These are phyloP conservation scores for Vaucheria bursata DNA, from an alignment of 352 stramenopile species.

Conservation along the genomic window DNA sequence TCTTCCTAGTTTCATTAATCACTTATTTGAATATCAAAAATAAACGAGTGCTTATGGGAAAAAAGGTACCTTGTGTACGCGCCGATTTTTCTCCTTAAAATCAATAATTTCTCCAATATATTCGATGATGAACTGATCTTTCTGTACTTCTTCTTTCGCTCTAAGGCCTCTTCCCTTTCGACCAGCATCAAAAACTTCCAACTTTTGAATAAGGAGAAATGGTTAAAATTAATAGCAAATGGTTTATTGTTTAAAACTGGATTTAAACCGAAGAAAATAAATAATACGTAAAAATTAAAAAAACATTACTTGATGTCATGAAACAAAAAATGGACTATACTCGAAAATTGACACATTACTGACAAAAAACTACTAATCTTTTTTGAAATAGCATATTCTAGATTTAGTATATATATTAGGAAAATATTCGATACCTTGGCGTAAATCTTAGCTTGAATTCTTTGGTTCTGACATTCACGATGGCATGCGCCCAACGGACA, in stretches of 20 bases:
- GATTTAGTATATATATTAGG: background rate
- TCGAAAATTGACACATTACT: background rate
- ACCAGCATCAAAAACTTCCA: slow-evolving; percentile 42
- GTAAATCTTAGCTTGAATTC: slow-evolving; percentile 17
- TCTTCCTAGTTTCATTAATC: no score
- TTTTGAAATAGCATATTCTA: background rate
- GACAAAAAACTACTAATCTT: background rate
- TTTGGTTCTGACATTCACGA: slow-evolving; percentile 30
- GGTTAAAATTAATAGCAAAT: background rate
- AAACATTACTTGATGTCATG: background rate
- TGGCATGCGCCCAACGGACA: slow-evolving; percentile 15
- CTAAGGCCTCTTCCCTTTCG: slow-evolving; percentile 68
- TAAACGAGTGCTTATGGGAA: no score
- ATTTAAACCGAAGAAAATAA: background rate
- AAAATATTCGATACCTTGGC: background rate
- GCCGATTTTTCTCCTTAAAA: slow-evolving; percentile 28
- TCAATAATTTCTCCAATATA: slow-evolving; percentile 82
- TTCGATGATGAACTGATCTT: slow-evolving; percentile 64
- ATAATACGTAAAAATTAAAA: background rate
- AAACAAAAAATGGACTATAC: background rate
- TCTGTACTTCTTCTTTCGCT: slow-evolving; percentile 56
- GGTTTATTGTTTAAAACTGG: background rate
- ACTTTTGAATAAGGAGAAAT: slow-evolving; percentile 2
- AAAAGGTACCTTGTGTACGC: background rate
- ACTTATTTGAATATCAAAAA: no score